phyloP scores from a whole-genome alignment of 2,329 filamentous ascomycete genomes.

The Pseudocercospora ulei region DNA sequence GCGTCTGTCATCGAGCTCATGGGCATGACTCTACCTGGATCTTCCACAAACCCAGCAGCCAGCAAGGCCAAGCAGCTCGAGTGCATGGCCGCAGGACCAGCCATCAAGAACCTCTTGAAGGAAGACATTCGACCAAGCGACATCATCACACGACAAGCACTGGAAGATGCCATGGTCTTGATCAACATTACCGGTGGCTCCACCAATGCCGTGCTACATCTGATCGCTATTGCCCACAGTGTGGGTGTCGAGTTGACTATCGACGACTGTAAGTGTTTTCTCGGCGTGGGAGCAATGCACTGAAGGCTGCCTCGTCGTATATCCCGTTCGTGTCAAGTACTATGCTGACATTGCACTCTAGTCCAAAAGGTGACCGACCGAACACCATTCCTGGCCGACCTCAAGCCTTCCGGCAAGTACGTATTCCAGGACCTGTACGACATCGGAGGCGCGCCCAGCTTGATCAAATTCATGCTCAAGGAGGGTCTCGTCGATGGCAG shows the following conservation, averaged over 20 bases:
- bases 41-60: slow-evolving; percentile 44
- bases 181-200: slow-evolving; percentile 45
- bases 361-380: slow-evolving; percentile 42
- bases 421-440: slow-evolving; percentile 52
- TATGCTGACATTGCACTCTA: no score
- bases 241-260: slow-evolving; percentile 45
- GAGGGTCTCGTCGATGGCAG: slow-evolving; percentile 44
- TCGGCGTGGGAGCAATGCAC: no score
- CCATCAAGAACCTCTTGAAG: slow-evolving; percentile 45
- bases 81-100: slow-evolving; percentile 43
- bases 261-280: slow-evolving; percentile 39
- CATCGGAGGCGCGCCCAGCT: slow-evolving; percentile 44
- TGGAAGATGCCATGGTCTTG: slow-evolving; percentile 46
- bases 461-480: slow-evolving; percentile 44
- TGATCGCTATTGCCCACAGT: slow-evolving; percentile 45
- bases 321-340: no score
- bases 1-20: slow-evolving; percentile 45
- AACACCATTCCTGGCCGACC: slow-evolving; percentile 44
- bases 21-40: slow-evolving; percentile 45
- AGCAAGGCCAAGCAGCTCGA: slow-evolving; percentile 45
- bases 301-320: no score
- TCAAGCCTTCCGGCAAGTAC: slow-evolving; percentile 47
- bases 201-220: slow-evolving; percentile 45
- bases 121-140: slow-evolving; percentile 44
- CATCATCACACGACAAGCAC: slow-evolving; percentile 43